A percentile compares a stretch with the other conserved stretches of the same genome.
phyloP scores from a whole-genome alignment of 768 basidiomycete genomes.

The Suillus subaureus region DNA sequence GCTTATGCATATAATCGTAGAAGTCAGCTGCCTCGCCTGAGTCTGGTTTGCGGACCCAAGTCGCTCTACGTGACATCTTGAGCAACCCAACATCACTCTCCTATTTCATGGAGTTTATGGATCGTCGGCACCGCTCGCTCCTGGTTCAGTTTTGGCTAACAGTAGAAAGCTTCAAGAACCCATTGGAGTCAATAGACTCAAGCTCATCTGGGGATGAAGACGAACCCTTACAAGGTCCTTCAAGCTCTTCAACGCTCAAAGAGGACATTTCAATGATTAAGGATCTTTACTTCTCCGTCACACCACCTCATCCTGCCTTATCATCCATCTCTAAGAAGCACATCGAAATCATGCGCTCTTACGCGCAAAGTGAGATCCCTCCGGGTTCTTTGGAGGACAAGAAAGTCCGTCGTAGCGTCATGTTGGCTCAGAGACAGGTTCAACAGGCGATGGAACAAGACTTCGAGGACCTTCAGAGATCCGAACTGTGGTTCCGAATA shows the following conservation, averaged over 20 bases:
- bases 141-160: conserved; percentile 98
- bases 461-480: conserved; percentile 85
- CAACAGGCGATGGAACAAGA: conserved; percentile 91
- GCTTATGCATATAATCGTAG: neutral
- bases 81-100: conserved; percentile 88
- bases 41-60: conserved; percentile 44
- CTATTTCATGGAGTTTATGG: conserved; percentile 99
- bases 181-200: conserved; percentile 79
- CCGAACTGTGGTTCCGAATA: conserved; percentile 92
- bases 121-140: conserved; percentile 78
- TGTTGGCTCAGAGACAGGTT: conserved; percentile 83
- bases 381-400: conserved; percentile 44
- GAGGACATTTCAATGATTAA: conserved; percentile 92
- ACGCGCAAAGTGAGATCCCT: conserved; percentile 52
- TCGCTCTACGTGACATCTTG: conserved; percentile 78
- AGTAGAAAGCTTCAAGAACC: conserved; percentile 97
- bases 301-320: conserved; percentile 58
- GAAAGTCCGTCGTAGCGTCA: conserved; percentile 74
- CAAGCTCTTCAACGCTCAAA: conserved; percentile 61
- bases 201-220: conserved; percentile 59
- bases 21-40: conserved; percentile 49
- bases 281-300: conserved; percentile 78
- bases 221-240: conserved; percentile 57
- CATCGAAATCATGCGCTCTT: conserved; percentile 67
- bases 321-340: conserved; percentile 71